Evolutionary conservation across 2,329 filamentous ascomycete species (phyloP).

Genomic region (Ophiocordyceps australis): DNA sequence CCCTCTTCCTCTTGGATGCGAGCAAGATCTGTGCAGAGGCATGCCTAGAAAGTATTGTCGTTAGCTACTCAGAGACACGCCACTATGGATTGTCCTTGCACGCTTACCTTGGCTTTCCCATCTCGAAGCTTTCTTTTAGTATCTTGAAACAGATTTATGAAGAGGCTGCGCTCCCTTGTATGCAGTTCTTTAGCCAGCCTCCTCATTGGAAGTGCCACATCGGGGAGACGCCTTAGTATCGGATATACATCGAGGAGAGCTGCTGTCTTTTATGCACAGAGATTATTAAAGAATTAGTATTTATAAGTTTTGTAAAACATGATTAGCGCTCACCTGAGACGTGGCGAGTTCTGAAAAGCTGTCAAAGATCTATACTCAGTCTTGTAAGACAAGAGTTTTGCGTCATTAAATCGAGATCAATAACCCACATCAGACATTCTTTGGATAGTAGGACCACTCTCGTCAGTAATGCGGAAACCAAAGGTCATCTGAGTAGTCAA

Average conservation of each 20-base stretch:
- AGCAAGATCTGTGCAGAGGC: not conserved
- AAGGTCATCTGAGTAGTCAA: not conserved
- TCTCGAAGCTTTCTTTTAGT: not conserved
- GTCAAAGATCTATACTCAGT: not conserved
- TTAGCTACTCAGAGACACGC: not conserved
- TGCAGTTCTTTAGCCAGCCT: not conserved
- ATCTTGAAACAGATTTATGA: not conserved
- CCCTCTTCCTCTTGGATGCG: not conserved
- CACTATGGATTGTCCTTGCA: not conserved
- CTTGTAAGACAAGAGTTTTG: not conserved
- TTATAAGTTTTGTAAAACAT: too few species aligned
- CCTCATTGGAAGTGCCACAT: not conserved
- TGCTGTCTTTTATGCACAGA: not conserved
- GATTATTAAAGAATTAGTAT: too few species aligned
- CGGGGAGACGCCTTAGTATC: not conserved
- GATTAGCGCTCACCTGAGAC: not conserved
- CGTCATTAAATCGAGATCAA: not conserved
- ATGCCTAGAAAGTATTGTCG: not conserved
- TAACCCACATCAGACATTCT: not conserved
- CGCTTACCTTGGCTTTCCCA: conserved; percentile 1
- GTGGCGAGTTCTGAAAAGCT: not conserved
- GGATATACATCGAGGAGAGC: not conserved
- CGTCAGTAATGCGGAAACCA: not conserved
- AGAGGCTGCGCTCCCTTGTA: not conserved
- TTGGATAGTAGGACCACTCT: not conserved